Percentiles rank a stretch among this genome's conserved stretches.
Conservation (phyloP, 352 stramenopile genomes). For the Halophytophthora polymorphica region DNA sequence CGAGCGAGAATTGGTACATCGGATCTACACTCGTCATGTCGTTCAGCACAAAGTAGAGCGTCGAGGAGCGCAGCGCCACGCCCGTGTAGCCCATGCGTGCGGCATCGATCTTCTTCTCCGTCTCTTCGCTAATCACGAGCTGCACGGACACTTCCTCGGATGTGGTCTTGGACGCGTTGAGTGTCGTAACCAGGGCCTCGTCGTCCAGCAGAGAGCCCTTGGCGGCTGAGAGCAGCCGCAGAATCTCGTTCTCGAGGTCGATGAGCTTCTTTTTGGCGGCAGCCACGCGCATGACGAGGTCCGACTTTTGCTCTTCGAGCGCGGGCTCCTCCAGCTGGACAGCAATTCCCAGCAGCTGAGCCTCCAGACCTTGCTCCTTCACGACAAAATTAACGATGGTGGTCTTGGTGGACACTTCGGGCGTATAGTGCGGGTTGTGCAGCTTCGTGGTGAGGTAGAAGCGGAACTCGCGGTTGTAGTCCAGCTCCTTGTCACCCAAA, state of each 20-base stretch:
- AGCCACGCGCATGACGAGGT: slow-evolving; percentile 89
- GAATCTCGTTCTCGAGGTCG: slow-evolving; percentile 95
- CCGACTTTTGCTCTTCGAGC: slow-evolving; percentile 93
- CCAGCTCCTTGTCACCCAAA: slow-evolving; percentile 94
- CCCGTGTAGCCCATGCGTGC: slow-evolving; percentile 92
- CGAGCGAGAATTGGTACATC: slow-evolving; percentile 98
- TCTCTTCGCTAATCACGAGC: slow-evolving; percentile 92
- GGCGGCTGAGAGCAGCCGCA: slow-evolving; percentile 88
- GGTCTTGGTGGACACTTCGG: slow-evolving; percentile 94
- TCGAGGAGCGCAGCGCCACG: slow-evolving; percentile 91
- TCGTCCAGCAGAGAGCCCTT: slow-evolving; percentile 94
- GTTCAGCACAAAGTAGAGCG: slow-evolving; percentile 96
- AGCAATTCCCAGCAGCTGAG: slow-evolving; percentile 92
- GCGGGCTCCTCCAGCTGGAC: slow-evolving; percentile 93
- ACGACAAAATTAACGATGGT: slow-evolving; percentile 97
- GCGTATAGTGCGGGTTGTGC: slow-evolving; percentile 94
- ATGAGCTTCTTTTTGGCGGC: slow-evolving; percentile 94
- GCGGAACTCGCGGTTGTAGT: slow-evolving; percentile 93
- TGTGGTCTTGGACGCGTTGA: slow-evolving; percentile 94
- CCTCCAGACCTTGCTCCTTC: slow-evolving; percentile 93
- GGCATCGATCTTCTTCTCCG: slow-evolving; percentile 93
- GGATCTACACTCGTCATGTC: slow-evolving; percentile 94
- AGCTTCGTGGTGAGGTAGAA: slow-evolving; percentile 97
- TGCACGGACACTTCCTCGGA: slow-evolving; percentile 93
- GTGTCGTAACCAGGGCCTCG: slow-evolving; percentile 91